These are phyloP conservation scores for Plantago elongata DNA, from an alignment of 257 asterid species.

Conservation along the genomic window DNA sequence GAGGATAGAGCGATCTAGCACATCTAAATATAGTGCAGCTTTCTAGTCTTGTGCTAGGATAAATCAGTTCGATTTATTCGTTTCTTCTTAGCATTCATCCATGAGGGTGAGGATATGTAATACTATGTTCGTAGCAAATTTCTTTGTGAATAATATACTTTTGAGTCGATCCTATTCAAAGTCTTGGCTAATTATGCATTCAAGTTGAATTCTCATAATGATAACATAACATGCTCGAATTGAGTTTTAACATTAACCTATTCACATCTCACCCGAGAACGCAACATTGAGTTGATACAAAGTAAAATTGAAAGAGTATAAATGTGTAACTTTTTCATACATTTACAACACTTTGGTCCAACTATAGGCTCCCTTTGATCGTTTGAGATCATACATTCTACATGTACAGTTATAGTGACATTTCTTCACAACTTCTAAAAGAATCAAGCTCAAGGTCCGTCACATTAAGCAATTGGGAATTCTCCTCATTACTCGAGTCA, in stretches of 20 bases:
- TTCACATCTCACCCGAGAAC: background rate
- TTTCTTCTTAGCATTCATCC: constrained; percentile 35
- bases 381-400: no score
- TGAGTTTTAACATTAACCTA: background rate
- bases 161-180: background rate
- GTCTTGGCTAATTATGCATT: background rate
- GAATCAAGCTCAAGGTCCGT: background rate
- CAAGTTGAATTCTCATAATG: no score
- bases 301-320: no score
- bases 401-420: no score
- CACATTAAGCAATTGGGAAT: background rate
- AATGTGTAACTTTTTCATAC: no score
- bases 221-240: no score
- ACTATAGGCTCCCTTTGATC: no score
- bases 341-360: no score
- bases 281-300: no score
- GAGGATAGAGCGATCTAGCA: background rate
- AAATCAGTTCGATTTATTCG: constrained; percentile 20
- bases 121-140: constrained; percentile 13
- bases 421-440: no score
- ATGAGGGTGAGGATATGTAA: constrained; percentile 19
- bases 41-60: constrained; percentile 26
- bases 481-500: constrained; percentile 21
- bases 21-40: constrained; percentile 6
- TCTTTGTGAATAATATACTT: constrained; percentile 23